Evolutionary conservation across 1,284 basidiomycete genomes (phyloP), one percentile per base, ranked within the genome.

Genomic region (Microbotryum lychnidis-dioicae): DNA sequence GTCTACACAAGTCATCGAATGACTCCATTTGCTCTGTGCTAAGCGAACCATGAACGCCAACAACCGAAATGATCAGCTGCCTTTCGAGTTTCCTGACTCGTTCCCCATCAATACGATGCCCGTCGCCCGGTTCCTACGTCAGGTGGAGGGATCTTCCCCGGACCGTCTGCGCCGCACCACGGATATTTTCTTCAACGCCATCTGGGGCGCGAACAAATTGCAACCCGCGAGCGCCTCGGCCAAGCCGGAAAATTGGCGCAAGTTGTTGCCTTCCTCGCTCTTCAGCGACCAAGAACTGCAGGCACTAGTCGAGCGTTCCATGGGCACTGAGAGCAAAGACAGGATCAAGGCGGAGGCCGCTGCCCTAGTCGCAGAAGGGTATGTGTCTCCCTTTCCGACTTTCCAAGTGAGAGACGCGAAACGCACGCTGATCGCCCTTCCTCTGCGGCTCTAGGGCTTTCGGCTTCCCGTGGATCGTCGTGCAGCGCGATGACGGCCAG

Each of bases 71-170:
- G 50, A 12, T 16, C 37, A 42, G 37, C 16, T 42, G 37, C 37
- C 52, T 3, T 58, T 62, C 56, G 53, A 31, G 23, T 61, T 60
- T 33, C 67, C 67, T 14, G 23, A 29, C 9, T 10, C 4, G 16
- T 69, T 69, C 54, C 67, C 67, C 23, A 25, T 68, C 58, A 63
- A 60, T 54, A 66, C 67, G 12, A 62, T 68, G 21, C 50, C 62
- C 23, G 50, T 53, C 31, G 58, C 60, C 50, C 56, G 67, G 25
- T 50, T 59, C 18, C 46, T 69, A 5, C 52, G 67, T 1, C 56
- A 63, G 10, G 25, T 69, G 5, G 54, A 61, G 53, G 37, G 63
- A 14, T 14, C 33, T n/a, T 48, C 54, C 14, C 62, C 54, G 4
- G 54, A 56, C 9, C 46, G 48, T 49, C 59, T 69, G 21, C 56